Percentiles rank a stretch among this genome's conserved stretches.
Conservation (phyloP, 2,329 filamentous ascomycete genomes). For the Cytospora mali region DNA sequence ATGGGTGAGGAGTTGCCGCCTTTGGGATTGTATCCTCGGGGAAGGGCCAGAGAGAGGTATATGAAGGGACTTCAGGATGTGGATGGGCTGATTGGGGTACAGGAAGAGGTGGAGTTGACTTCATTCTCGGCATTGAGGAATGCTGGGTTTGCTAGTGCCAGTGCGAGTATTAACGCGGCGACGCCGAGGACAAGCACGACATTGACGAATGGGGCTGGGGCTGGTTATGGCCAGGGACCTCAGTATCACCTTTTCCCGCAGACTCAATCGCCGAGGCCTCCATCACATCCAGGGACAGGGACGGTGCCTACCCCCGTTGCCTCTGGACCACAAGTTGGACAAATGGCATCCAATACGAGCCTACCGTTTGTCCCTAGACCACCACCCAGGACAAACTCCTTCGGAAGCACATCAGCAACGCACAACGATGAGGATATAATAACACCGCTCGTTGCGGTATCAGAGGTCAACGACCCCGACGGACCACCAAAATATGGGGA, state of each 20-base stretch:
- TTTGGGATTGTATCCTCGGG: not conserved
- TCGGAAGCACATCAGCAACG: not conserved
- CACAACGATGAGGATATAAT: constrained; percentile 17
- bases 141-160: not conserved
- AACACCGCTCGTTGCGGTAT: constrained; percentile 8
- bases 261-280: not conserved
- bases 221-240: not conserved
- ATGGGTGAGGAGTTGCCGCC: constrained; percentile 4
- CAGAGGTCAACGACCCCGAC: constrained; percentile 8
- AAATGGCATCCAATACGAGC: not conserved
- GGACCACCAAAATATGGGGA: constrained; percentile 19
- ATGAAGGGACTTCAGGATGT: constrained; percentile 7
- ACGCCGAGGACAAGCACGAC: constrained; percentile 10
- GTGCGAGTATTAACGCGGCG: not conserved
- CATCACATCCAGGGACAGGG: not conserved
- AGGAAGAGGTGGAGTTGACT: constrained; percentile 13
- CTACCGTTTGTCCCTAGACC: not conserved
- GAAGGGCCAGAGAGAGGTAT: constrained; percentile 14
- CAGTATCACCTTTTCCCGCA: not conserved
- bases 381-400: constrained; percentile 4
- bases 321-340: not conserved
- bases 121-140: not conserved
- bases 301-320: not conserved
- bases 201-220: not conserved
- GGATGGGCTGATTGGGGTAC: constrained; percentile 10